Conservation (phyloP, 345 rosid genomes). For the Microthlaspi erraticum region DNA sequence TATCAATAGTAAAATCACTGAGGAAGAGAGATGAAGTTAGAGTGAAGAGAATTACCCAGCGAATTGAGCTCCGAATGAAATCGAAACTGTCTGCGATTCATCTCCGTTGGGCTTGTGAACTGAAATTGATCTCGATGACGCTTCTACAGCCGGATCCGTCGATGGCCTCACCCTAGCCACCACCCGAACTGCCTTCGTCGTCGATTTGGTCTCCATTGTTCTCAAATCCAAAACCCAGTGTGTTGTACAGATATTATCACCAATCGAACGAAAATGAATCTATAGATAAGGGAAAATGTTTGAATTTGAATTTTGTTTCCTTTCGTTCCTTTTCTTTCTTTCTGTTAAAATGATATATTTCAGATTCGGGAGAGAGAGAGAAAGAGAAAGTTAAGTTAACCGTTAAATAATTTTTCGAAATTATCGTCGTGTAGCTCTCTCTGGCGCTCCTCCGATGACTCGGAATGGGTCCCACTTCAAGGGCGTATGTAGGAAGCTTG, state of each 20-base stretch:
- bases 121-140: conserved; percentile 44
- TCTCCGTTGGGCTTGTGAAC: conserved; percentile 56
- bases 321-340: not conserved
- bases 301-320: conserved; percentile 22
- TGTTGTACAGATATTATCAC: not conserved
- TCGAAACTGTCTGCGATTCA: conserved; percentile 48
- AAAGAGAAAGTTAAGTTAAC: not conserved
- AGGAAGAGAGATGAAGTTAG: not conserved
- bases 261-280: not conserved
- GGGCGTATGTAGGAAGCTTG: conserved; percentile 34
- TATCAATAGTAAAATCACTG: not conserved
- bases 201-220: conserved; percentile 31
- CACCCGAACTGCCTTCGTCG: conserved; percentile 49
- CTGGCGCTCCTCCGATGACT: conserved; percentile 31
- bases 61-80: conserved; percentile 56
- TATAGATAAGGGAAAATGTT: conserved; percentile 18
- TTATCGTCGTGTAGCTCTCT: conserved; percentile 16
- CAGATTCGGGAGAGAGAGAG: conserved; percentile 13
- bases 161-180: conserved; percentile 63
- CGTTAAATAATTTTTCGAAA: conserved; percentile 32
- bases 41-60: conserved; percentile 43
- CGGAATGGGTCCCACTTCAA: conserved; percentile 18
- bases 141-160: conserved; percentile 37
- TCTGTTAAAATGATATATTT: conserved; percentile 4
- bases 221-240: not conserved